Percentiles rank a stretch among this genome's conserved stretches.
Evolutionary conservation across 345 rosid species (phyloP).

Genomic region (Pugionium cornutum): DNA sequence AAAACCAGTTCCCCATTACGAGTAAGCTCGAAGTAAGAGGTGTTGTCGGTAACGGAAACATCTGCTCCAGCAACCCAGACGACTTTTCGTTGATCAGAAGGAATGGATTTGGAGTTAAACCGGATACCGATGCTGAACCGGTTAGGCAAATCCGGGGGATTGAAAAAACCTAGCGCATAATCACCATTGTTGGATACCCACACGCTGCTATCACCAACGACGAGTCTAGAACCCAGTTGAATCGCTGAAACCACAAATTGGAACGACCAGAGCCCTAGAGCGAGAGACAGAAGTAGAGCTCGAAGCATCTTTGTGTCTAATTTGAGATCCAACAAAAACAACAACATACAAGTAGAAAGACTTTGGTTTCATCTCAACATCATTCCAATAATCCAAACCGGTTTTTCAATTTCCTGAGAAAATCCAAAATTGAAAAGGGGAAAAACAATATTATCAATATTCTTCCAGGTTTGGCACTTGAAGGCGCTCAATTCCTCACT

Average conservation of each 20-base stretch:
- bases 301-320: constrained; percentile 46
- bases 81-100: constrained; percentile 47
- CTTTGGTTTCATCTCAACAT: constrained; percentile 37
- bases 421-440: constrained; percentile 4
- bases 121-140: constrained; percentile 74
- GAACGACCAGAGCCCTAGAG: constrained; percentile 41
- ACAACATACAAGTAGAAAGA: constrained; percentile 14
- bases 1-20: constrained; percentile 61
- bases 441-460: not conserved
- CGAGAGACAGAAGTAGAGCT: constrained; percentile 47
- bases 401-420: constrained; percentile 18
- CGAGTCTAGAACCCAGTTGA: constrained; percentile 63
- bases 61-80: constrained; percentile 84
- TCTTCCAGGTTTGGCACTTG: constrained; percentile 47
- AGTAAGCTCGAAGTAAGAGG: constrained; percentile 67
- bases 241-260: constrained; percentile 51
- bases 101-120: constrained; percentile 60
- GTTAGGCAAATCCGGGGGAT: constrained; percentile 49
- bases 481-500: constrained; percentile 33
- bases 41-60: constrained; percentile 50
- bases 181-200: constrained; percentile 74
- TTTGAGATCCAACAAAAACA: constrained; percentile 31
- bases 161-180: constrained; percentile 71
- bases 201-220: constrained; percentile 47
- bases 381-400: constrained; percentile 22